Evolutionary conservation across 2,329 filamentous ascomycete species (phyloP).

Genomic region (Exophiala sp.): DNA sequence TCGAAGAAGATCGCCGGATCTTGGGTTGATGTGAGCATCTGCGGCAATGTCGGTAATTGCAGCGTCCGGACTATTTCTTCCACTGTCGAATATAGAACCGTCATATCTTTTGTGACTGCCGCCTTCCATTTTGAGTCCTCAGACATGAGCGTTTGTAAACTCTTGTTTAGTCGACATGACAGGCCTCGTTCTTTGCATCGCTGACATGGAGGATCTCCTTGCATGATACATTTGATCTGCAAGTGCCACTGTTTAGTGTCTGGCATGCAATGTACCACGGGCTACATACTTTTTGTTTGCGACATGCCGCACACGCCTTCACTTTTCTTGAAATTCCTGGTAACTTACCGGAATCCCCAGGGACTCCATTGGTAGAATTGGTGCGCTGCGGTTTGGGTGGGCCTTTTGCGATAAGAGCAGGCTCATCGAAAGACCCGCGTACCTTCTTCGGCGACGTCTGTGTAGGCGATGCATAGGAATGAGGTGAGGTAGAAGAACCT

Average conservation of each 20-base stretch:
- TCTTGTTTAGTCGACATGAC: conserved; percentile 50
- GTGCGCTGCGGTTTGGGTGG: conserved; percentile 16
- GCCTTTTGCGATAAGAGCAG: conserved; percentile 19
- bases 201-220: conserved; percentile 45
- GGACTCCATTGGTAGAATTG: conserved; percentile 22
- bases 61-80: conserved; percentile 36
- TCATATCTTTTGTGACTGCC: conserved; percentile 33
- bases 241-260: conserved; percentile 6
- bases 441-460: conserved; percentile 25
- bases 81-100: conserved; percentile 30
- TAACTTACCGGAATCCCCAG: conserved; percentile 18
- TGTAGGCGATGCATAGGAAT: conserved; percentile 19
- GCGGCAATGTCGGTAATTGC: conserved; percentile 35
- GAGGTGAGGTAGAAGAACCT: conserved; percentile 17
- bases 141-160: conserved; percentile 44
- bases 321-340: conserved; percentile 40
- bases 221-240: conserved; percentile 48
- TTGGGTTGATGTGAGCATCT: conserved; percentile 33
- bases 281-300: conserved; percentile 46
- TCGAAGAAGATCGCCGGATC: conserved; percentile 30
- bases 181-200: conserved; percentile 47
- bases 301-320: conserved; percentile 49
- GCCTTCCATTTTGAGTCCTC: conserved; percentile 45
- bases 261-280: not conserved
- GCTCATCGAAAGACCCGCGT: conserved; percentile 25